Percentiles rank a stretch among this genome's conserved stretches.
phyloP scores from a whole-genome alignment of 148 eudicot species.

The Amaranthus hypochondriacus region DNA sequence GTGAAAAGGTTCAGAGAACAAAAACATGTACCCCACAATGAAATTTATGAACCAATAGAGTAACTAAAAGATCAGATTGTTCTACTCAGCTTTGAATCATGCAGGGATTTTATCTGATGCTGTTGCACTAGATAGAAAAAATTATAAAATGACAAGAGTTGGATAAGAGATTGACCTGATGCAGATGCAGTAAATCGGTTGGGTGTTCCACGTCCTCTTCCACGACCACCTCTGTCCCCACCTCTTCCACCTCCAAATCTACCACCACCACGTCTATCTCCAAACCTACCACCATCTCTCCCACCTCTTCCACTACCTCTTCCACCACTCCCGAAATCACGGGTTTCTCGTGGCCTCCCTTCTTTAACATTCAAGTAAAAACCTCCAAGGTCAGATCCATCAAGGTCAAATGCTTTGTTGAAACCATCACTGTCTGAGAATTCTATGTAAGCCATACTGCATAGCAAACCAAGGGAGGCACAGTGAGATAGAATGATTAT shows the following conservation, averaged over 20 bases:
- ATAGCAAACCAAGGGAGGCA: background rate
- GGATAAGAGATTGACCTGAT: constrained; percentile 10
- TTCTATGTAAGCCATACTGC: constrained; percentile 67
- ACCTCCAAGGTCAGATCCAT: constrained; percentile 48
- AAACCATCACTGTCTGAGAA: constrained; percentile 38
- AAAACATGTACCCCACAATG: background rate
- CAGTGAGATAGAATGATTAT: background rate
- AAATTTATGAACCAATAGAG: no score
- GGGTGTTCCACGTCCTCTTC: constrained; percentile 16
- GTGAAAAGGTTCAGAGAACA: background rate
- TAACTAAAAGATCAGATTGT: no score
- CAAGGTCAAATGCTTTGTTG: constrained; percentile 49
- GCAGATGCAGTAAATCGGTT: constrained; percentile 12
- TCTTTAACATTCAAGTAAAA: constrained; percentile 41
- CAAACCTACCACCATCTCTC: constrained; percentile 21
- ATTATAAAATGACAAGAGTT: no score
- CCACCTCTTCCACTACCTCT: constrained; percentile 26
- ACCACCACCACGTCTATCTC: constrained; percentile 25
- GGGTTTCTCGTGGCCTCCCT: constrained; percentile 49
- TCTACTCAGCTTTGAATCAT: no score
- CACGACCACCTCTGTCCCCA: constrained; percentile 22
- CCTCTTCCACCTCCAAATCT: constrained; percentile 19
- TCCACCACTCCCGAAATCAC: constrained; percentile 26
- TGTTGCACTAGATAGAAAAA: no score
- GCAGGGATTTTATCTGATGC: background rate